These are phyloP conservation scores for Wickerhamiella sergipiensis DNA, from an alignment of 805 yeast genomes.

Conservation along the genomic window DNA sequence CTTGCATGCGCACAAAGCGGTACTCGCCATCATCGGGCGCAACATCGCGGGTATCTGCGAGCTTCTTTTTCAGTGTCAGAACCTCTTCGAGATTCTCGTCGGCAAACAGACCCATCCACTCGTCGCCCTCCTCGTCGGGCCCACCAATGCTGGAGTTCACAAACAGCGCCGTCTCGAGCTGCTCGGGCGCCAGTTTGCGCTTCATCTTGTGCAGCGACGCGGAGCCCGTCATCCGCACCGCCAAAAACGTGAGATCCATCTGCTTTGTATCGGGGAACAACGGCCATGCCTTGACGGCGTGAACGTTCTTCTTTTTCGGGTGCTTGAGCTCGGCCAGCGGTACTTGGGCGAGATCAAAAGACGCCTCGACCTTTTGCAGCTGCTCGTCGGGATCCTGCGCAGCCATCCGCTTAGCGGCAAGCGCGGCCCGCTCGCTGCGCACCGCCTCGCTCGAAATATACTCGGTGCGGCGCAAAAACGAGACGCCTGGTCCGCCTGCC, in stretches of 20 bases:
- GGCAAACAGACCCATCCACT: slow-evolving; percentile 63
- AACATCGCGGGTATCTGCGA: slow-evolving; percentile 33
- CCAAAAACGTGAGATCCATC: slow-evolving; percentile 55
- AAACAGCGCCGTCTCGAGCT: slow-evolving; percentile 39
- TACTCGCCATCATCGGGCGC: slow-evolving; percentile 15
- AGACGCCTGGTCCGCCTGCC: slow-evolving; percentile 29
- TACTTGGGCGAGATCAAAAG: slow-evolving; percentile 48
- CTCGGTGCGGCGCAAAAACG: slow-evolving; percentile 90
- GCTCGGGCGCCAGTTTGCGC: slow-evolving; percentile 12
- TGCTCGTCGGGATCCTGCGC: slow-evolving; percentile 48
- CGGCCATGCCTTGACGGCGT: slow-evolving; percentile 67
- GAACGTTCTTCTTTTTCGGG: slow-evolving; percentile 61
- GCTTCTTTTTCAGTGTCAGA: slow-evolving; percentile 26
- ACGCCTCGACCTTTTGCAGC: slow-evolving; percentile 56
- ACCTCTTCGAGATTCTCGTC: slow-evolving; percentile 33
- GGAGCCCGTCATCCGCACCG: slow-evolving; percentile 30
- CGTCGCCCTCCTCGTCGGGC: slow-evolving; percentile 48
- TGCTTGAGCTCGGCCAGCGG: slow-evolving; percentile 43
- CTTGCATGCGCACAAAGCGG: slow-evolving; percentile 36
- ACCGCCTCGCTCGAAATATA: slow-evolving; percentile 59
- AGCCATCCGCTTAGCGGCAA: slow-evolving; percentile 18
- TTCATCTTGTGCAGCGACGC: slow-evolving; percentile 27
- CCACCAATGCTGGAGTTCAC: slow-evolving; percentile 56
- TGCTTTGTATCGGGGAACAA: slow-evolving; percentile 83
- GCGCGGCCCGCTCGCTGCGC: slow-evolving; percentile 17